Conservation (phyloP, 1,284 basidiomycete genomes). For the Rhodotorula sp. region DNA sequence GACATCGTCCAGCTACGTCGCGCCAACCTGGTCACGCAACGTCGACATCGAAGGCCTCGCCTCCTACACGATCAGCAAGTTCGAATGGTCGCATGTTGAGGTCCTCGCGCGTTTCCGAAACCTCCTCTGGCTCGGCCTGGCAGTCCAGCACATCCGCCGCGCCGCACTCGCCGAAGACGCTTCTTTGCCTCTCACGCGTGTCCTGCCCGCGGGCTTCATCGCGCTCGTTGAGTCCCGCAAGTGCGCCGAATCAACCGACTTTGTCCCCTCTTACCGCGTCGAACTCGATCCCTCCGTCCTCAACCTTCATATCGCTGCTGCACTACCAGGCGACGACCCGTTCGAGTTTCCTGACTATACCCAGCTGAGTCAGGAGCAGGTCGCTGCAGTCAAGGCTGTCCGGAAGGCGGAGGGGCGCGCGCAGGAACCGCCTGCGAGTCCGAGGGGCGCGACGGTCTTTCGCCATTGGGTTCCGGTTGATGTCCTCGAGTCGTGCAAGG, state of each 20-base stretch:
- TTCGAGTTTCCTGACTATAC: slow-evolving; percentile 10
- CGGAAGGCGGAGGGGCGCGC: background rate
- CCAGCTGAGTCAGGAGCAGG: background rate
- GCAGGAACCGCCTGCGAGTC: background rate
- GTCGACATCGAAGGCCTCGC: slow-evolving; percentile 29
- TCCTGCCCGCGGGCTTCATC: background rate
- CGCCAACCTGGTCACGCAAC: slow-evolving; percentile 14
- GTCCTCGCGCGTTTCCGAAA: slow-evolving; percentile 6
- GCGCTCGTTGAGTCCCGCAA: slow-evolving; percentile 17
- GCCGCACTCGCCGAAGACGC: slow-evolving; percentile 6
- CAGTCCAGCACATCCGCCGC: slow-evolving; percentile 9
- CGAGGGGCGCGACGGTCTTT: background rate
- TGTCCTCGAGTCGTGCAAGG: slow-evolving; percentile 8
- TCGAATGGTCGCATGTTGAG: slow-evolving; percentile 37
- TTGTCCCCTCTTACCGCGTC: slow-evolving; percentile 25
- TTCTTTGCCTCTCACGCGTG: background rate
- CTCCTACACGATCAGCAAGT: slow-evolving; percentile 20
- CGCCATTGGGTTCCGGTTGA: slow-evolving; percentile 23
- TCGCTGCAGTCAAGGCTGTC: background rate
- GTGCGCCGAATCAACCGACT: slow-evolving; percentile 12
- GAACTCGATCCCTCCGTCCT: slow-evolving; percentile 19
- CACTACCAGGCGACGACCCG: slow-evolving; percentile 17
- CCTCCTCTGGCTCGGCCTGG: slow-evolving; percentile 21
- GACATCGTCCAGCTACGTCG: background rate
- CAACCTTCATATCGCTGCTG: background rate